phyloP scores from a whole-genome alignment of 176 grass and related monocot species.

The Leersia perrieri region DNA sequence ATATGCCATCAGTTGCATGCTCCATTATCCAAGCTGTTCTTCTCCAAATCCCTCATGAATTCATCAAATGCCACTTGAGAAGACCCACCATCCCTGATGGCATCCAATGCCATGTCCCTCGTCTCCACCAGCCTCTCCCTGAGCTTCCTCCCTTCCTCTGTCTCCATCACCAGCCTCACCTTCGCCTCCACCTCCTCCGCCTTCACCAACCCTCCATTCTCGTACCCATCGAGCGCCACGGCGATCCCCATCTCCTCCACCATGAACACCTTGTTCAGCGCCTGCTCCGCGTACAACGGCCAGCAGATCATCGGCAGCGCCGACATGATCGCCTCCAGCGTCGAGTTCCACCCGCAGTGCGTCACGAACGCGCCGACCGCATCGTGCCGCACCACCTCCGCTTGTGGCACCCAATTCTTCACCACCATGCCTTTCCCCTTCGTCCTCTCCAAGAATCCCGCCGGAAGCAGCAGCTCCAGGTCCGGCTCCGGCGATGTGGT shows the following conservation, averaged over 20 bases:
- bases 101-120: constrained; percentile 28
- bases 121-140: constrained; percentile 24
- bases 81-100: constrained; percentile 23
- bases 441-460: constrained; percentile 60
- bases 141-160: constrained; percentile 31
- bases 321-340: constrained; percentile 47
- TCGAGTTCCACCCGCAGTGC: constrained; percentile 58
- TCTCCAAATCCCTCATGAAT: constrained; percentile 34
- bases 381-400: constrained; percentile 50
- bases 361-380: constrained; percentile 50
- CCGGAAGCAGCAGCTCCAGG: constrained; percentile 48
- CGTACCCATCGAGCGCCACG: constrained; percentile 35
- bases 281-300: constrained; percentile 76
- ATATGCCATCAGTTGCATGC: background rate
- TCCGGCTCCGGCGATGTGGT: constrained; percentile 26
- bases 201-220: constrained; percentile 36
- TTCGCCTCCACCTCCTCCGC: constrained; percentile 56
- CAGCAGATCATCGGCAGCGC: constrained; percentile 62
- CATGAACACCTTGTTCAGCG: constrained; percentile 58
- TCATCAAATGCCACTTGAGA: constrained; percentile 26
- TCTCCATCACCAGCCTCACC: constrained; percentile 59
- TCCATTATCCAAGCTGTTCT: background rate
- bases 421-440: constrained; percentile 46
- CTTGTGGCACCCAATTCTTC: constrained; percentile 58
- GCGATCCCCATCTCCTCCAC: constrained; percentile 53